Evolutionary conservation across 495 filamentous ascomycete species (phyloP).

Genomic region (Aspergillus nanangensis): DNA sequence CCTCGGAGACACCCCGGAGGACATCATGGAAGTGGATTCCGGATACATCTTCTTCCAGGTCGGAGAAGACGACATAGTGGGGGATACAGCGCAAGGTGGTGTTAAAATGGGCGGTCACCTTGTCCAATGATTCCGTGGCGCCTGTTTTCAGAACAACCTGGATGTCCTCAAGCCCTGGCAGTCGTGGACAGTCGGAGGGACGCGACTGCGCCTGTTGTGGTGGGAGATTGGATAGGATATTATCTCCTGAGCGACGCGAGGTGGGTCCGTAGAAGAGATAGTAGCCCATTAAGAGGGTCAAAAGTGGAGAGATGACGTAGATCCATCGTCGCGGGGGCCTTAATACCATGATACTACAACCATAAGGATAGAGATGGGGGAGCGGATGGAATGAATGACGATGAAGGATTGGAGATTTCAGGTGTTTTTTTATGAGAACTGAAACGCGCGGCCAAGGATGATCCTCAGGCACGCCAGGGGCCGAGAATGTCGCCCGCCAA

Average conservation of each 20-base stretch:
- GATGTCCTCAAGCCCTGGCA: conserved; percentile 32
- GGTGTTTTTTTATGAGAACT: too few species aligned
- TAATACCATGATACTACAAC: too few species aligned
- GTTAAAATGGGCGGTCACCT: conserved; percentile 38
- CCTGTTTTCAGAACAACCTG: conserved; percentile 46
- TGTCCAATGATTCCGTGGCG: conserved; percentile 39
- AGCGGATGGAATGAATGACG: too few species aligned
- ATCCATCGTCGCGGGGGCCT: not conserved
- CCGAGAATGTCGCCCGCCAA: too few species aligned
- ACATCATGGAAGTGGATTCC: conserved; percentile 38
- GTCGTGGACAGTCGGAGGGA: conserved; percentile 24
- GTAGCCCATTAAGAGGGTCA: not conserved
- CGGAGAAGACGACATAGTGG: conserved; percentile 44
- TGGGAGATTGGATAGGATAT: not conserved
- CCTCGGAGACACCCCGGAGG: conserved; percentile 30
- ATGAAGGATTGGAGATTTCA: too few species aligned
- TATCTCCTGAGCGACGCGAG: not conserved
- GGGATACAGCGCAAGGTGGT: conserved; percentile 44
- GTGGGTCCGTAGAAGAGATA: not conserved
- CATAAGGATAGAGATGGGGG: too few species aligned
- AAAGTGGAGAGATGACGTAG: not conserved
- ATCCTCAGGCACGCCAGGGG: too few species aligned
- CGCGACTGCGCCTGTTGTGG: not conserved
- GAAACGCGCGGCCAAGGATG: too few species aligned
- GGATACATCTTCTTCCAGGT: conserved; percentile 42